Evolutionary conservation across 345 rosid species (phyloP).

Genomic region (Eucalyptus melliodora): DNA sequence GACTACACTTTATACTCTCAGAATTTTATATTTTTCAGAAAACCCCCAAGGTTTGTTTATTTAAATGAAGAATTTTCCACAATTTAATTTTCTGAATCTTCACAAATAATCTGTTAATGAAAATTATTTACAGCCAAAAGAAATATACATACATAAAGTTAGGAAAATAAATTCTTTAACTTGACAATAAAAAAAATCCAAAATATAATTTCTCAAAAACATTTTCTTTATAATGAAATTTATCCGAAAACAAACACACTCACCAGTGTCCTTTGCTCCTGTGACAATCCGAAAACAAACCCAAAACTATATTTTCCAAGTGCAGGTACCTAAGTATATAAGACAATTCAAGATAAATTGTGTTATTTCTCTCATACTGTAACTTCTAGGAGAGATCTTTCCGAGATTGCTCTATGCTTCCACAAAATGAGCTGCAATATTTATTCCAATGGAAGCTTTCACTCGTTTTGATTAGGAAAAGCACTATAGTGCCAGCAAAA

Average conservation of each 20-base stretch:
- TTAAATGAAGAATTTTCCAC: no score
- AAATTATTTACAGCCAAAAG: no score
- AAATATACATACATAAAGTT: background rate
- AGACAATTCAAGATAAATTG: background rate
- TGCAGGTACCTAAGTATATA: background rate
- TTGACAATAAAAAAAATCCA: no score
- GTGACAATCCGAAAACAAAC: background rate
- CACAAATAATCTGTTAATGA: fast-evolving
- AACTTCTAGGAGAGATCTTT: background rate
- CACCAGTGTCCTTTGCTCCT: no score
- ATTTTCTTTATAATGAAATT: no score
- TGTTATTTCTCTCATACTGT: background rate
- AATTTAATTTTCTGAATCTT: background rate
- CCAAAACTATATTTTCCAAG: background rate
- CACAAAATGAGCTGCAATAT: background rate
- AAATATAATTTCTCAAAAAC: no score
- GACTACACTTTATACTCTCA: background rate
- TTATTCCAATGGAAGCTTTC: background rate
- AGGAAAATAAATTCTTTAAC: no score
- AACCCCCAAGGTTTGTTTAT: background rate
- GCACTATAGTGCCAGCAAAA: background rate
- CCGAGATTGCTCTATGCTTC: background rate
- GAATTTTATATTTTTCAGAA: no score
- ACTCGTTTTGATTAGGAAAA: background rate
- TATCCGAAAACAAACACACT: no score